Evolutionary conservation across 768 basidiomycete species (phyloP), one percentile per base, ranked within the genome.

Genomic region (Pleurotus eryngii): DNA sequence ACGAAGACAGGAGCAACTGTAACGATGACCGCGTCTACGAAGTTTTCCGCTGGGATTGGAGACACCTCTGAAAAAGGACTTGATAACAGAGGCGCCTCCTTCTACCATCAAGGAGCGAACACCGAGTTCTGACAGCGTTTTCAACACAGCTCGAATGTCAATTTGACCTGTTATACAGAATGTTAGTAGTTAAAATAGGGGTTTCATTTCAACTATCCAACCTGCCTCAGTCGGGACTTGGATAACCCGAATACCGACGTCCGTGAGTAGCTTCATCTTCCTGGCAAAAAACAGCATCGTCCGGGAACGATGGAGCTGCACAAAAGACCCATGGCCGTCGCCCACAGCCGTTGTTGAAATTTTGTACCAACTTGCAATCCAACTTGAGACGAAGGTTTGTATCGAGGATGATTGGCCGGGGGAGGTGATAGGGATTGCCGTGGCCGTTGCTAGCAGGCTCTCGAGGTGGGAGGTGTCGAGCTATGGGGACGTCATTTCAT

Each of bases 61-160:
- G 26, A 55, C 51, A 15, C 56, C 9, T 6, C 60, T 55, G 12
- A 94, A 71, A 72, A 93, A 91, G 1, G 90, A 85, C 5, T 79
- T 75, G 57, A 99, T 93, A 60, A 99, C 78, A 7, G 74, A 72
- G 7, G 92, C 89, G 14, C 97, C 97, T 53, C 97, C 97, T 74
- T 99, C 97, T 5, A 98, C 90, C 96, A 99, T 99, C 55, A 98
- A 74, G 9, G 86, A 87, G 9, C 72, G 71, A 59, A 96, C 76
- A 3, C 82, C 84, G n/a, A 78, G 72, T 9, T 71, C 69, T n/a
- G 70, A 71, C 22, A 97, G 74, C 5, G 72, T 71, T 11, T 61
- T 63, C 4, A 95, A 81, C 15, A 91, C 68, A 4, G 66, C 65
- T 2, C 70, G 66, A 27, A 90, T 69, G 24, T 35, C 30, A 35